These are phyloP conservation scores for Leccinum aurantiacum DNA, from an alignment of 768 basidiomycete species.

Conservation along the genomic window DNA sequence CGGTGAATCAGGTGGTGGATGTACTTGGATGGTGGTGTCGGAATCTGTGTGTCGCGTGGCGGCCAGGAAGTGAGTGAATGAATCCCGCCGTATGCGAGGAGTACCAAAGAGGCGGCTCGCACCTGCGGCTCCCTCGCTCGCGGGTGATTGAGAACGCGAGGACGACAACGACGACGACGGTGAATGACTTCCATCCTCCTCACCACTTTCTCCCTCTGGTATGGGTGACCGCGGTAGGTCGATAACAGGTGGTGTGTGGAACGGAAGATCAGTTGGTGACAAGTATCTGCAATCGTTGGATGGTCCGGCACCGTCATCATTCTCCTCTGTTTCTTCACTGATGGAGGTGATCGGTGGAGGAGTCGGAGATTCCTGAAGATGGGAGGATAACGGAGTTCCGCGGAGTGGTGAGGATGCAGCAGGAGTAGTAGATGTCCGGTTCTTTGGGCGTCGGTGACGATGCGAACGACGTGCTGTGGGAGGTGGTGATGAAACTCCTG, in stretches of 20 bases:
- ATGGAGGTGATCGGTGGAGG: constrained; percentile 78
- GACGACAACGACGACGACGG: constrained; percentile 21
- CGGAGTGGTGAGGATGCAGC: constrained; percentile 68
- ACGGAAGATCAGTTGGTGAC: constrained; percentile 64
- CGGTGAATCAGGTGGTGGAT: constrained; percentile 80
- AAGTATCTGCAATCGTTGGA: constrained; percentile 53
- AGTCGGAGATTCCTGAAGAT: constrained; percentile 49
- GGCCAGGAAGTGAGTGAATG: constrained; percentile 66
- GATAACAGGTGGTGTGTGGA: constrained; percentile 51
- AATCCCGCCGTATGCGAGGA: constrained; percentile 63
- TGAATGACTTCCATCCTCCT: constrained; percentile 29
- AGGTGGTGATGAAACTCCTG: constrained; percentile 45
- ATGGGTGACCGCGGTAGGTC: constrained; percentile 46
- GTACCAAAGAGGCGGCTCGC: constrained; percentile 79
- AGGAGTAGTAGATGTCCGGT: constrained; percentile 36
- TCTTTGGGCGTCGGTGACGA: constrained; percentile 57
- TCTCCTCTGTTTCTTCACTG: constrained; percentile 57
- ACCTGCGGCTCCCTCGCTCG: constrained; percentile 60
- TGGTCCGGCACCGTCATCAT: constrained; percentile 49
- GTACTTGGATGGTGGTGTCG: constrained; percentile 67
- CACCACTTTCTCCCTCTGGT: constrained; percentile 23
- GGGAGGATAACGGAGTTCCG: constrained; percentile 43
- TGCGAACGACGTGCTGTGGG: constrained; percentile 55
- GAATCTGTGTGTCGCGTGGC: constrained; percentile 61
- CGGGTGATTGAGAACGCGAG: constrained; percentile 62